These are phyloP conservation scores for Agrostemma githago DNA, from an alignment of 148 eudicot species.

Conservation along the genomic window DNA sequence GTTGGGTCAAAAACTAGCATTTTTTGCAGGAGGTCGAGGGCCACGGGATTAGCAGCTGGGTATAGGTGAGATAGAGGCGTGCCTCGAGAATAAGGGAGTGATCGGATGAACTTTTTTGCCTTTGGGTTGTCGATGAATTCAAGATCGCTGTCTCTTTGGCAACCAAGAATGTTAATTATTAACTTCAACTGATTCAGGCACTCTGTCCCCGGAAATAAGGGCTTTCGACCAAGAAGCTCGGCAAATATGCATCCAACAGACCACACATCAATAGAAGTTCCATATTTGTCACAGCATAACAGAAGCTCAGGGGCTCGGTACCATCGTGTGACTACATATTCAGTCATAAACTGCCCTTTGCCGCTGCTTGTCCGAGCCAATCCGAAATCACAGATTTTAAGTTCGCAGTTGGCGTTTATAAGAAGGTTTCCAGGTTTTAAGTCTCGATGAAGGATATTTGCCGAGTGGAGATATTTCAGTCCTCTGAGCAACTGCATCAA, in stretches of 20 bases:
- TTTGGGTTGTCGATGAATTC: slow-evolving; percentile 59
- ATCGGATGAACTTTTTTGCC: slow-evolving; percentile 43
- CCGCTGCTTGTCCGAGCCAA: slow-evolving; percentile 69
- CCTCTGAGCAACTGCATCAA: slow-evolving; percentile 64
- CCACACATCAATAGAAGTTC: slow-evolving; percentile 66
- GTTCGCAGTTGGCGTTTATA: slow-evolving; percentile 75
- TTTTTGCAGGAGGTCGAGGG: slow-evolving; percentile 56
- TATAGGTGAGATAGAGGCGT: slow-evolving; percentile 43
- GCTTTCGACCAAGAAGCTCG: slow-evolving; percentile 65
- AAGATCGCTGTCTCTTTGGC: slow-evolving; percentile 49
- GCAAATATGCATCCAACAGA: slow-evolving; percentile 75
- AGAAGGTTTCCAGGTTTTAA: slow-evolving; percentile 79
- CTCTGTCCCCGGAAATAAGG: slow-evolving; percentile 60
- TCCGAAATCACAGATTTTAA: slow-evolving; percentile 81
- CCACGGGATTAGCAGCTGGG: slow-evolving; percentile 58
- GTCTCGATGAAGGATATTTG: slow-evolving; percentile 81
- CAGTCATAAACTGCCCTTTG: slow-evolving; percentile 78
- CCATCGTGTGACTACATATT: slow-evolving; percentile 85
- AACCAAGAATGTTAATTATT: slow-evolving; percentile 57
- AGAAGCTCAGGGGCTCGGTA: slow-evolving; percentile 78
- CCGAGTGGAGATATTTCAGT: slow-evolving; percentile 77
- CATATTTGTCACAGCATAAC: slow-evolving; percentile 76
- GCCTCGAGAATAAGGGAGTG: slow-evolving; percentile 49
- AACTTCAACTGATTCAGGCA: slow-evolving; percentile 60
- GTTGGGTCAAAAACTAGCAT: slow-evolving; percentile 64